Base-by-base conservation (phyloP, 2,329 filamentous ascomycete species). In the Davidsoniella virescens region DNA sequence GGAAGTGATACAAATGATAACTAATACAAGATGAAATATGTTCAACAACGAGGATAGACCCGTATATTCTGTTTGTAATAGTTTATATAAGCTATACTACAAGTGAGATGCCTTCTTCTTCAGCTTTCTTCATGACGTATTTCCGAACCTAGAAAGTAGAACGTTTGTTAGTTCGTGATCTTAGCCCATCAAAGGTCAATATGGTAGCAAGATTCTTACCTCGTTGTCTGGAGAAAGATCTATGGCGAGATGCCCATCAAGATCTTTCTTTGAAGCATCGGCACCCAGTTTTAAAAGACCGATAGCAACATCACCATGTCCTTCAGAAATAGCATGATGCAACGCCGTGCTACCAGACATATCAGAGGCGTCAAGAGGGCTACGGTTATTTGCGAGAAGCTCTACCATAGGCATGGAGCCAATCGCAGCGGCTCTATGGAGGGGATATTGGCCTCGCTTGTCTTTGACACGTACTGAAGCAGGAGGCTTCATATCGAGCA, bases 401-500 rank as follows among this genome's bases (percentile, higher is more conserved):
- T 80, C 83, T 44, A 94, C 72, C 68, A 98, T 87, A 4, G 90
- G 87, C n/a, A 83, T 76, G 3, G 83, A 90, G 5, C 93, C 93
- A 3, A 87, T 78, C 2, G 92, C 90, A 0, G 92, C 90, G 2
- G 92, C 92, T 16, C 92, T 79, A 64, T 98, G 93, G 23, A 98
- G 73, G 5, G 93, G 76, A 52, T 95, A 78, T 62, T 95, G 90
- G n/a, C 86, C 85, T 26, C 87, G 76, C 59, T 78, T 84, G 62
- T 98, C 92, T 55, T 85, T 85, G 2, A 88, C 73, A 23, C 90
- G 72, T 1, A 87, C 77, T 4, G 82, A 87, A 10, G 87, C 90
- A 1, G 74, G 67, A 0, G 73, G 71, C 52, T 84, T 82, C 57
- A 79, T 72, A 16, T 75, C 71, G 38, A 98, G 67, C n/a, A 98